Conservation (phyloP, 371 early-diverging fungal genomes). For the Amoeboaphelidium protococcarum region DNA sequence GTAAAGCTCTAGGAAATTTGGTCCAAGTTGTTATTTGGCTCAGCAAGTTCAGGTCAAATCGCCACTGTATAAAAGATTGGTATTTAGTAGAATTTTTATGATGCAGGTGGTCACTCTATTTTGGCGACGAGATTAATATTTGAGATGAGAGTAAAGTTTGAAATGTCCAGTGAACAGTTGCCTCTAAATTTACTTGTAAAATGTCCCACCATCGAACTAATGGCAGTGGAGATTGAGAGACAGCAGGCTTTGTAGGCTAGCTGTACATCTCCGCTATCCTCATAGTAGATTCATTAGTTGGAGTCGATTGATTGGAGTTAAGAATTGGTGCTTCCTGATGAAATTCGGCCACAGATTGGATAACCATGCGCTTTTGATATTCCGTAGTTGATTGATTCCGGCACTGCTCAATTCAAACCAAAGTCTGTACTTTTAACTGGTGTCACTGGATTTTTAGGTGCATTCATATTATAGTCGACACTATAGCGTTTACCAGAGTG, state of each 20-base stretch:
- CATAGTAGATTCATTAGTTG: too few relatives aligned
- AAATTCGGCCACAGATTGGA: too few relatives aligned
- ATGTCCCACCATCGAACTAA: conserved; percentile 56
- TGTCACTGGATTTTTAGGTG: conserved; percentile 88
- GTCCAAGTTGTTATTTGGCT: conserved; percentile 23
- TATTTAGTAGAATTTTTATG: conserved; percentile 63
- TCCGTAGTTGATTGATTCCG: too few relatives aligned
- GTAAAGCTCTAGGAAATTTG: too few relatives aligned
- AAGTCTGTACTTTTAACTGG: conserved; percentile 64
- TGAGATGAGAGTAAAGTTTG: conserved; percentile 52
- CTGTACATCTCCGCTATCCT: too few relatives aligned
- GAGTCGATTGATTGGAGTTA: too few relatives aligned
- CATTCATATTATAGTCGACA: conserved; percentile 52
- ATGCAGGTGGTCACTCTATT: conserved; percentile 87
- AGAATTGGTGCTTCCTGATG: too few relatives aligned
- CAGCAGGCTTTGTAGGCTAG: neutral
- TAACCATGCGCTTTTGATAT: too few relatives aligned
- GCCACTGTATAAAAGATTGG: neutral
- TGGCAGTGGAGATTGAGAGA: conserved; percentile 38
- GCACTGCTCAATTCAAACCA: conserved; percentile 1
- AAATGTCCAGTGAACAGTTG: conserved; percentile 31
- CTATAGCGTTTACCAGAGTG: conserved; percentile 24
- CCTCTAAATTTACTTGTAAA: conserved; percentile 73
- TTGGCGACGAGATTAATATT: conserved; percentile 85
- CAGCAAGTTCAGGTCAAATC: neutral